Percentiles rank a stretch among this genome's conserved stretches.
Conservation (phyloP, 768 basidiomycete species). For the Polyporus arcularius region DNA sequence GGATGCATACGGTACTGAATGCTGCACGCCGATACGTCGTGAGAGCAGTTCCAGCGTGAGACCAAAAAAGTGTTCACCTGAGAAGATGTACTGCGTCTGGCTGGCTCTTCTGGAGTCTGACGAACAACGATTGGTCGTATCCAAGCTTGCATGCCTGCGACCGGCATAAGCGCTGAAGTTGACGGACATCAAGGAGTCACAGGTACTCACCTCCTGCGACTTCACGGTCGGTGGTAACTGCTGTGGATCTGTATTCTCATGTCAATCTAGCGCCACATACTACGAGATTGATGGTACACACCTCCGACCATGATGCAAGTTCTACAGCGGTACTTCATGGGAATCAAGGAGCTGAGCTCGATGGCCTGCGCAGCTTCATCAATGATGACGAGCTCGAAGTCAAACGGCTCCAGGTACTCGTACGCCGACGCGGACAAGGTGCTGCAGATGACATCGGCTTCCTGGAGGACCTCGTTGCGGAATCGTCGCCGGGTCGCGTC, state of each 20-base stretch:
- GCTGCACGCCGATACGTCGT: slow-evolving; percentile 40
- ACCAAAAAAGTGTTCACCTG: slow-evolving; percentile 52
- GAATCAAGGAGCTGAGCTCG: slow-evolving; percentile 93
- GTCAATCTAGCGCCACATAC: background rate
- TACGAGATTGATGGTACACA: slow-evolving; percentile 27
- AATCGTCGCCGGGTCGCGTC: slow-evolving; percentile 79
- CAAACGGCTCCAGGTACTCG: slow-evolving; percentile 76
- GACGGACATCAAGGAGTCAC: background rate
- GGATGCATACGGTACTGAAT: slow-evolving; percentile 99
- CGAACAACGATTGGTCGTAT: slow-evolving; percentile 93
- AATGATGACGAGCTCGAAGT: slow-evolving; percentile 95
- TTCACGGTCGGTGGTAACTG: slow-evolving; percentile 95
- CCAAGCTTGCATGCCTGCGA: slow-evolving; percentile 62
- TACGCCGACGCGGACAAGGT: slow-evolving; percentile 95
- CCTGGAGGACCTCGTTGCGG: slow-evolving; percentile 72
- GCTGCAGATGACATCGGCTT: slow-evolving; percentile 92
- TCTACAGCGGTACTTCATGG: slow-evolving; percentile 82
- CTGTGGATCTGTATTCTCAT: slow-evolving; percentile 60
- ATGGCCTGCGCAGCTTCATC: slow-evolving; percentile 98
- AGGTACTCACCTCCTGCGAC: slow-evolving; percentile 53
- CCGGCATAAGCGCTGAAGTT: background rate
- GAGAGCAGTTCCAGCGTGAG: background rate
- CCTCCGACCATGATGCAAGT: slow-evolving; percentile 94
- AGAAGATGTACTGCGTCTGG: slow-evolving; percentile 89
- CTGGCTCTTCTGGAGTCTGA: slow-evolving; percentile 78